Conservation (phyloP, 345 rosid genomes). For the Citropsis articulata region DNA sequence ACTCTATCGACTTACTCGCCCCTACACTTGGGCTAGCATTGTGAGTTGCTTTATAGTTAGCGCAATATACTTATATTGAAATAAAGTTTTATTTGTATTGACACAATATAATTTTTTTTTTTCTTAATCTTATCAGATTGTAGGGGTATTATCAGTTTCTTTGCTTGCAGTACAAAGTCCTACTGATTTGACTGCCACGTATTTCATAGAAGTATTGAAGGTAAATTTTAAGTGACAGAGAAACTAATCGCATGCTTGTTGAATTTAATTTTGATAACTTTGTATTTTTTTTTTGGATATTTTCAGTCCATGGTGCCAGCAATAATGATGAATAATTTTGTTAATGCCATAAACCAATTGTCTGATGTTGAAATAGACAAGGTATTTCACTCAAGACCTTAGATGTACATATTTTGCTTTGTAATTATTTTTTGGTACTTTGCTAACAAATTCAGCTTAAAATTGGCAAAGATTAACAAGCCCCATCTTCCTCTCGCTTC, state of each 20-base stretch:
- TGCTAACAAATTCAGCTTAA: background rate
- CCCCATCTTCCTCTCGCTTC: no score
- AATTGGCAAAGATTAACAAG: no score
- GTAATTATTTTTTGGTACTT: background rate
- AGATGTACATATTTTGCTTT: no score
- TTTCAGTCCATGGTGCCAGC: background rate
- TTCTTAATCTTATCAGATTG: constrained; percentile 1
- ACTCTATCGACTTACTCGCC: constrained; percentile 24
- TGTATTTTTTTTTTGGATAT: no score
- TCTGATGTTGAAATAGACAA: background rate
- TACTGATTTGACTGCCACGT: constrained; percentile 21
- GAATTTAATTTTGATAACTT: no score
- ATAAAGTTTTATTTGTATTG: no score
- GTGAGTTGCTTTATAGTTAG: constrained; percentile 9
- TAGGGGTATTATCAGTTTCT: constrained; percentile 29
- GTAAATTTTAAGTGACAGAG: background rate
- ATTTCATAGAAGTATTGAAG: constrained; percentile 24
- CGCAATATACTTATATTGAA: no score
- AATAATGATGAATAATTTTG: background rate
- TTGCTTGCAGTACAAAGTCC: constrained; percentile 22
- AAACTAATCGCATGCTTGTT: no score
- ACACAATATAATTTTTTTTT: no score
- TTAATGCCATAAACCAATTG: background rate
- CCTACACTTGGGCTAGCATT: constrained; percentile 29
- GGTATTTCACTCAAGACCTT: background rate